Conservation (phyloP, 2,329 filamentous ascomycete species). For the Claviceps sorghi region DNA sequence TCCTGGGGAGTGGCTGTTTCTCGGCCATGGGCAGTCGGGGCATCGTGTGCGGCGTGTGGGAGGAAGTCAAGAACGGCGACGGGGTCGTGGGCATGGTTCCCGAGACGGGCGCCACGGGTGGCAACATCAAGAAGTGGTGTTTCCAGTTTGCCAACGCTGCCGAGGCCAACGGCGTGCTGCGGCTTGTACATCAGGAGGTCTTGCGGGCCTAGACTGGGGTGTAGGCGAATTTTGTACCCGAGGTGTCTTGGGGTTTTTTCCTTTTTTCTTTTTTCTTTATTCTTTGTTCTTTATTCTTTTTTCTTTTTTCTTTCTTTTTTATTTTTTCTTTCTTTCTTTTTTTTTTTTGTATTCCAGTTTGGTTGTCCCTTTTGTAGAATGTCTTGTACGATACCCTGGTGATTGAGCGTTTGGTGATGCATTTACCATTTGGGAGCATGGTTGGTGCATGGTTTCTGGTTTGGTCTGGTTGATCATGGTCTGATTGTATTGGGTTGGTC, state of each 20-base stretch:
- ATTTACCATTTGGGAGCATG: no score
- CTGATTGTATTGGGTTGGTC: no score
- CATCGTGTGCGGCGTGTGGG: slow-evolving; percentile 80
- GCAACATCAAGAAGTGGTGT: slow-evolving; percentile 48
- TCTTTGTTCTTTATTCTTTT: background rate
- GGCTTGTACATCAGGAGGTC: slow-evolving; percentile 43
- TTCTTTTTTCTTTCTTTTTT: background rate
- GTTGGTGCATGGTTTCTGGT: no score
- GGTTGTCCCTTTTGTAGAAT: no score
- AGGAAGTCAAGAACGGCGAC: slow-evolving; percentile 52
- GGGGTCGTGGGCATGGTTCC: slow-evolving; percentile 39
- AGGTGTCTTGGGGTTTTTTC: background rate
- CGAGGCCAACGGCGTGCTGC: slow-evolving; percentile 41
- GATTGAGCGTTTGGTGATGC: no score
- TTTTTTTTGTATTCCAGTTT: no score
- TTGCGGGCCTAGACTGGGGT: slow-evolving; percentile 13
- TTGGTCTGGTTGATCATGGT: no score
- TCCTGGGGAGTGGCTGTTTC: slow-evolving; percentile 72
- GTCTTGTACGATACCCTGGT: no score
- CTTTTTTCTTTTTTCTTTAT: background rate
- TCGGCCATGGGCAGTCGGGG: slow-evolving; percentile 70
- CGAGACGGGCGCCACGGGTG: slow-evolving; percentile 34
- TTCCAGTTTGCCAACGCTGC: slow-evolving; percentile 41
- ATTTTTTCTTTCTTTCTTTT: no score
- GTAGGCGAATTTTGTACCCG: background rate